phyloP scores from a whole-genome alignment of 805 yeast genomes.

The Myxozyma geophila region DNA sequence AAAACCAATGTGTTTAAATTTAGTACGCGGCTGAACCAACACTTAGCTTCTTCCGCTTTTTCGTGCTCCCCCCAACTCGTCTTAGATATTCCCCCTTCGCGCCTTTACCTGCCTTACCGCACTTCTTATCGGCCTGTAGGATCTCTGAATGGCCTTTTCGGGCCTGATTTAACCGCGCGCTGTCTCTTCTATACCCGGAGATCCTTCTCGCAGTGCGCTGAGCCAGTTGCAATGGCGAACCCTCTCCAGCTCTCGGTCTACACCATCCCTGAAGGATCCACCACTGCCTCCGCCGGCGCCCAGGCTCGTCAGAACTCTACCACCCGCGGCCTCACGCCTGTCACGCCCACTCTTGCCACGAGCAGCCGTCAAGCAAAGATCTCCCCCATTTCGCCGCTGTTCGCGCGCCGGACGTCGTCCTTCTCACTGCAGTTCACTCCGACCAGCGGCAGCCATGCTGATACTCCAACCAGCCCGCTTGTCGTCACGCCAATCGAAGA shows the following conservation, averaged over 20 bases:
- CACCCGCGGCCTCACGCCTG: neutral
- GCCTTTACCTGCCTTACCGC: no score
- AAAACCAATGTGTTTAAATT: no score
- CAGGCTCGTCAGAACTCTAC: neutral
- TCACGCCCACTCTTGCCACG: neutral
- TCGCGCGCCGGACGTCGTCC: conserved; percentile 2
- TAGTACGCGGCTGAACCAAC: no score
- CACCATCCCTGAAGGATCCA: neutral
- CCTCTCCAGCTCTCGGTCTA: conserved; percentile 1
- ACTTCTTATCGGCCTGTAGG: no score
- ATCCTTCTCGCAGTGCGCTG: no score
- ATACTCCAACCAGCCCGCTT: neutral
- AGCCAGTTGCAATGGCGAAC: neutral
- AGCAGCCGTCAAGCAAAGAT: neutral
- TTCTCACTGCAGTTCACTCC: conserved; percentile 9
- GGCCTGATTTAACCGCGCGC: no score
- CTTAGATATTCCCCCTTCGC: no score
- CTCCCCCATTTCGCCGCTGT: conserved; percentile 8
- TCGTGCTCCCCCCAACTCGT: no score
- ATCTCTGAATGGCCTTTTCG: no score
- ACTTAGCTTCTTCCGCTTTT: no score
- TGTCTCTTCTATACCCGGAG: no score
- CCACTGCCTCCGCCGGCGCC: neutral
- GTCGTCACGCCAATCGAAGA: conserved; percentile 7
- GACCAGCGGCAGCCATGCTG: conserved; percentile 2